Percentiles rank a stretch among this genome's conserved stretches.
Conservation (phyloP, 2,329 filamentous ascomycete species). For the Emericellopsis cladophorae region DNA sequence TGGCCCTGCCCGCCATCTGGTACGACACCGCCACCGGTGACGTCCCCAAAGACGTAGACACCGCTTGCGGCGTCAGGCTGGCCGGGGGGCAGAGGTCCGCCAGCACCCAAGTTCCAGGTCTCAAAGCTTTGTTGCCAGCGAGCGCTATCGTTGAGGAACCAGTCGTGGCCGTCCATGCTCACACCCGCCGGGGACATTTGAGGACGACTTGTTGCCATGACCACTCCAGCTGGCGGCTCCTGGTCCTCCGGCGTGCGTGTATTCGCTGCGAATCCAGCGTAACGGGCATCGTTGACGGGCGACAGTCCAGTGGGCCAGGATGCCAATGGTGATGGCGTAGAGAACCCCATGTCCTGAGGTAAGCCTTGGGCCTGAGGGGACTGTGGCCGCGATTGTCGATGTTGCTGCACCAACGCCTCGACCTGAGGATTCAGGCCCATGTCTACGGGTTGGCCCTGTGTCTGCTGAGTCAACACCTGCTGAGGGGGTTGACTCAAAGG, state of each 20-base stretch:
- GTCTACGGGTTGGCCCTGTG: no score
- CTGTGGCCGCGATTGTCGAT: no score
- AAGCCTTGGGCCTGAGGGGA: no score
- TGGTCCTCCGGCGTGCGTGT: slow-evolving; percentile 8
- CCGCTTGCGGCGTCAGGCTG: not conserved
- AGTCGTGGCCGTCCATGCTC: slow-evolving; percentile 39
- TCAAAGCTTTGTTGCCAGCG: slow-evolving; percentile 47
- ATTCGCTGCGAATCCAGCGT: not conserved
- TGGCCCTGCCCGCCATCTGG: not conserved
- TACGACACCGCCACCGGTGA: not conserved
- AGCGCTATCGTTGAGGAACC: slow-evolving; percentile 44
- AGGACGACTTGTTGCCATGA: not conserved
- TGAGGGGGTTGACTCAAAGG: no score
- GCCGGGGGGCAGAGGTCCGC: not conserved
- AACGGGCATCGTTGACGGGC: no score
- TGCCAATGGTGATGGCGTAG: no score
- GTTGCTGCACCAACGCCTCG: no score
- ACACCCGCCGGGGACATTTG: slow-evolving; percentile 1
- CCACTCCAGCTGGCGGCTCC: slow-evolving; percentile 1
- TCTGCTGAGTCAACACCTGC: no score
- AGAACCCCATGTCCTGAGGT: not conserved
- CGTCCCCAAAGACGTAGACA: slow-evolving; percentile 3
- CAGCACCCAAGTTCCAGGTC: slow-evolving; percentile 28
- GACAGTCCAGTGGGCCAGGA: no score
- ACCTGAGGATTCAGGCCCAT: no score